Base-by-base conservation (phyloP, 2,329 filamentous ascomycete species). In the Xylaria sp. region DNA sequence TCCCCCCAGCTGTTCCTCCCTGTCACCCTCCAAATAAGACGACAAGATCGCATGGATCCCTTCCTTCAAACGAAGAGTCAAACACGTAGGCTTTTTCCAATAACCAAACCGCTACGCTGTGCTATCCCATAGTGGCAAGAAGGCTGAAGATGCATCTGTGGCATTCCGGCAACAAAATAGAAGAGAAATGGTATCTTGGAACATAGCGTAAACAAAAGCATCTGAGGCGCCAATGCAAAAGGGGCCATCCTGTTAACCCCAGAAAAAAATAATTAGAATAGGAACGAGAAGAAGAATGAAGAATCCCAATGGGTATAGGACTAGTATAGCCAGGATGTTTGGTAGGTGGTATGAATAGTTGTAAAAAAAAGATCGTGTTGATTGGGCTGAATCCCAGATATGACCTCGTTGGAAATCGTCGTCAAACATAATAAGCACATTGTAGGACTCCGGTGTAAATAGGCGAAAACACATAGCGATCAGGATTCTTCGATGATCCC, bases 401-500 rank as follows among this genome's bases (percentile, higher is more conserved):
- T 73, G 70, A 58, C 70, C 63, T 67, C 71, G 56, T 73, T 61
- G 64, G 71, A 69, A 58, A 71, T 72, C 69, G 64, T 70, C 65
- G 66, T 71, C n/a, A 45, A 11, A 30, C 55, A 56, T 58, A 60
- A 48, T 55, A 53, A 56, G 21, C 30, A 61, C 71, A 27, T 27
- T 72, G 71, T 68, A 51, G 64, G 65, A 67, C 51, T 67, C 68
- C 47, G 56, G 62, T 62, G 64, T 69, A 71, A 68, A 69, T 64
- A 48, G 51, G 45, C 27, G 48, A 51, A 34, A 39, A 21, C 11
- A 50, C 19, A 5, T 61, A 58, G 27, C 12, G 58, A 59, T 80
- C 79, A 90, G 11, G 88, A 82, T 75, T 89, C 87, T 75, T 89
- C 87, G 76, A 85, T 86, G 72, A 89, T 89, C 54, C 86, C 86